Base-by-base conservation (phyloP, 495 filamentous ascomycete genomes). In the Trichoderma virens region DNA sequence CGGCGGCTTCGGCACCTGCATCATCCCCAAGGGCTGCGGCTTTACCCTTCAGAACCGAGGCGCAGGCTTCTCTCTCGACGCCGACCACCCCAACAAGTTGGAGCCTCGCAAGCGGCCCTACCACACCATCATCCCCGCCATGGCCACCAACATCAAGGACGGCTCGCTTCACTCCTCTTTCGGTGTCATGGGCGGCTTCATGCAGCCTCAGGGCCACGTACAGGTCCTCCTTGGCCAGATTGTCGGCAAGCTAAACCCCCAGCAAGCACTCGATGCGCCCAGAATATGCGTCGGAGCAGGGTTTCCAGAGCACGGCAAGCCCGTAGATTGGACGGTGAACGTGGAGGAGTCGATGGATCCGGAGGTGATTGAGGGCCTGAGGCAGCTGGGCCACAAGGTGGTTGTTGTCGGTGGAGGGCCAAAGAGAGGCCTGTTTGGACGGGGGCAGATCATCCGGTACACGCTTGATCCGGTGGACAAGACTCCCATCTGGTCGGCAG, bases 171-270 rank as follows among this genome's bases (percentile, higher is more conserved):
- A 97, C 70, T 86, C 84, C 43, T 90, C 96, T 0, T 96, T 91
- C 67, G 95, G 94, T 59, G 92, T 97, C 60, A 98, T 98, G 94
- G 94, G 94, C 66, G 94, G 94, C 35, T 97, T 93, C 75, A 98
- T 98, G 95, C 94, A 98, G 79, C 94, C 94, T 0, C 94, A 98
- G 78, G 94, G 94, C 11, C 94, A 98, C 70, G 90, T 98, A 16
- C 94, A 98, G 74, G 91, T 97, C 2, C 76, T 98, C 61, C 81
- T 98, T 8, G 96, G 96, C 64, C 91, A 95, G 85, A 74, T 96
- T 3, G 86, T 89, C 0, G 96, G 94, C 72, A 85, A 86, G n/a
- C 81, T 90, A 68, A 88, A 84, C 63, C 91, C 92, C 32, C 94
- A 98, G 79, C 86, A 88, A 35, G 93, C 95, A 54, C 80, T 98